Percentiles rank a stretch among this genome's conserved stretches.
phyloP scores from a whole-genome alignment of 2,329 filamentous ascomycete species.

The Aspergillus brasiliensis region DNA sequence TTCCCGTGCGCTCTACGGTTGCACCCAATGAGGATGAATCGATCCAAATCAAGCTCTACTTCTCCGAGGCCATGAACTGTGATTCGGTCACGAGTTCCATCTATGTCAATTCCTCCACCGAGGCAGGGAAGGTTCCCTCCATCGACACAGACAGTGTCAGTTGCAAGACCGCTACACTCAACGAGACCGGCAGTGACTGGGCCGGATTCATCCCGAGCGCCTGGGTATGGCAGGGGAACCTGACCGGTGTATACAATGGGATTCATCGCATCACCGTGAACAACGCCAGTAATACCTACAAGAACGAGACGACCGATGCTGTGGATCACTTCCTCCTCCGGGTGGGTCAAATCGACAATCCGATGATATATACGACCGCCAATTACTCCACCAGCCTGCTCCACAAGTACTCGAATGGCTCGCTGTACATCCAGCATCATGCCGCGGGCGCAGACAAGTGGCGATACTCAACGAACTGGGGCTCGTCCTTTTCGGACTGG shows the following conservation, averaged over 20 bases:
- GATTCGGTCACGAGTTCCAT: constrained; percentile 52
- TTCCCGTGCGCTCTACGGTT: constrained; percentile 53
- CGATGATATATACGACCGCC: constrained; percentile 59
- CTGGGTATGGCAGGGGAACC: constrained; percentile 56
- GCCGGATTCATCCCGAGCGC: constrained; percentile 55
- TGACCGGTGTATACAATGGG: constrained; percentile 61
- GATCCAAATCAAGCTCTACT: constrained; percentile 56
- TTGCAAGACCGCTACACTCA: constrained; percentile 46
- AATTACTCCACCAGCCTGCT: constrained; percentile 62
- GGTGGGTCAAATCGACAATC: constrained; percentile 58
- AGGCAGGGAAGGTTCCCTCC: constrained; percentile 44
- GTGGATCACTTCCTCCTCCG: constrained; percentile 62
- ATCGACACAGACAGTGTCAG: constrained; percentile 48
- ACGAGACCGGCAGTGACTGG: constrained; percentile 28
- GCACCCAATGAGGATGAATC: constrained; percentile 42
- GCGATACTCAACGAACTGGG: constrained; percentile 64
- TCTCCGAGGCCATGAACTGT: constrained; percentile 63
- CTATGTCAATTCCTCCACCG: constrained; percentile 55
- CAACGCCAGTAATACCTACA: constrained; percentile 52
- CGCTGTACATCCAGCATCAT: constrained; percentile 55
- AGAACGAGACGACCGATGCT: constrained; percentile 49
- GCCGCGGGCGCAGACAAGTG: constrained; percentile 63
- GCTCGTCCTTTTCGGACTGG: constrained; percentile 62
- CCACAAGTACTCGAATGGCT: constrained; percentile 42
- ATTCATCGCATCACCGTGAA: constrained; percentile 59